Conservation (phyloP, 2,329 filamentous ascomycete species). For the Botrytis paeoniae region DNA sequence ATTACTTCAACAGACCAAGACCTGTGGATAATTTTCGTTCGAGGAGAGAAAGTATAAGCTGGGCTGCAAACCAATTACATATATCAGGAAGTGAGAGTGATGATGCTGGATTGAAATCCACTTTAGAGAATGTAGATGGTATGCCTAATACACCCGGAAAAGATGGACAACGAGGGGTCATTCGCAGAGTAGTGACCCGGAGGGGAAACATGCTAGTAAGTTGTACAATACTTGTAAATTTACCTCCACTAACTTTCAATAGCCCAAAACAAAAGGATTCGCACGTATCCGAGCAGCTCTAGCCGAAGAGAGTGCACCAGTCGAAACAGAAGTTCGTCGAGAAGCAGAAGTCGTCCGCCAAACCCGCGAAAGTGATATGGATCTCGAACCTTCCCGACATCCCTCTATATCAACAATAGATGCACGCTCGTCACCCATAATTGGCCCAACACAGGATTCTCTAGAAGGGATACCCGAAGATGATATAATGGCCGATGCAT, state of each 20-base stretch:
- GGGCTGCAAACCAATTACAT: slow-evolving; percentile 85
- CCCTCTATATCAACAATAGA: slow-evolving; percentile 46
- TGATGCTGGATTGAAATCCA: slow-evolving; percentile 56
- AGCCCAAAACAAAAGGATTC: slow-evolving; percentile 97
- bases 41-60: slow-evolving; percentile 82
- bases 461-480: slow-evolving; percentile 71
- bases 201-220: slow-evolving; percentile 84
- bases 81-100: slow-evolving; percentile 80
- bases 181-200: slow-evolving; percentile 78
- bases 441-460: slow-evolving; percentile 58
- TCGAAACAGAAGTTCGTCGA: slow-evolving; percentile 83
- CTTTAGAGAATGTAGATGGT: slow-evolving; percentile 40
- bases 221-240: slow-evolving; percentile 28
- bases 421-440: slow-evolving; percentile 63
- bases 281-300: slow-evolving; percentile 88
- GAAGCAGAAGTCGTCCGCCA: slow-evolving; percentile 96
- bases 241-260: slow-evolving; percentile 34
- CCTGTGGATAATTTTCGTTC: slow-evolving; percentile 50
- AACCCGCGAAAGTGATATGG: slow-evolving; percentile 83
- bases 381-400: slow-evolving; percentile 49
- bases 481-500: slow-evolving; percentile 58
- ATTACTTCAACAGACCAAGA: slow-evolving; percentile 53
- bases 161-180: slow-evolving; percentile 68
- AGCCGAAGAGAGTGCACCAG: slow-evolving; percentile 79
- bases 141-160: slow-evolving; percentile 44